These are phyloP conservation scores for Pseudocercospora crystallina DNA, from an alignment of 2,329 filamentous ascomycete genomes.

Conservation along the genomic window DNA sequence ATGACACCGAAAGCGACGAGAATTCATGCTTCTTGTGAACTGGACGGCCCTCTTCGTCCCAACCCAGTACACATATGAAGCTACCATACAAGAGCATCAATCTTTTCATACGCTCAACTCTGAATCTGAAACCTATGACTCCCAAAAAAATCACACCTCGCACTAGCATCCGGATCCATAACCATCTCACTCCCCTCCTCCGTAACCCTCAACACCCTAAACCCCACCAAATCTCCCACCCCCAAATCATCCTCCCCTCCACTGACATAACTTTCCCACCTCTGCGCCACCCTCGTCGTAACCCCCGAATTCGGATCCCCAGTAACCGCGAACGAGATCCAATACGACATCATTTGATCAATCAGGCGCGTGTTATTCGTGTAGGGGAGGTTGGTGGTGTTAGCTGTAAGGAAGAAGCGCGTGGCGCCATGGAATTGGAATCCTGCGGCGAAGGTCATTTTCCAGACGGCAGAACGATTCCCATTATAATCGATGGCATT, in stretches of 20 bases:
- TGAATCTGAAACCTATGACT: conserved; percentile 1
- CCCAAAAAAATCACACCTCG: conserved; percentile 24
- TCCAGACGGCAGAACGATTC: conserved; percentile 25
- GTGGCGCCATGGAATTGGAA: conserved; percentile 21
- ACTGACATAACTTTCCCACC: conserved; percentile 20
- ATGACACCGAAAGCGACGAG: too few relatives aligned
- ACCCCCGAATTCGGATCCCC: conserved; percentile 15
- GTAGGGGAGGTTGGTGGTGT: conserved; percentile 10
- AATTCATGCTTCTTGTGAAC: too few relatives aligned
- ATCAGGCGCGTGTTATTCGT: conserved; percentile 20
- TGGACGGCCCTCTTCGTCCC: too few relatives aligned
- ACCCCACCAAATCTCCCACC: conserved; percentile 20
- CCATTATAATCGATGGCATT: conserved; percentile 21
- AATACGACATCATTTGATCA: conserved; percentile 20
- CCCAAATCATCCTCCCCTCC: conserved; percentile 9
- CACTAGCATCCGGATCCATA: conserved; percentile 19
- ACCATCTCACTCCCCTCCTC: conserved; percentile 13
- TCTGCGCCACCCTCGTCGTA: conserved; percentile 14
- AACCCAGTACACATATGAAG: too few relatives aligned
- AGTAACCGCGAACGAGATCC: conserved; percentile 19
- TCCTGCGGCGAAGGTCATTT: conserved; percentile 24
- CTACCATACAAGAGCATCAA: too few relatives aligned
- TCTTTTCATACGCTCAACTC: background rate
- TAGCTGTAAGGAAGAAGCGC: conserved; percentile 3
- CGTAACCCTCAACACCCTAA: conserved; percentile 18